Conservation (phyloP, 1,139 yeast species). For the Debaryomyces nepalensis region DNA sequence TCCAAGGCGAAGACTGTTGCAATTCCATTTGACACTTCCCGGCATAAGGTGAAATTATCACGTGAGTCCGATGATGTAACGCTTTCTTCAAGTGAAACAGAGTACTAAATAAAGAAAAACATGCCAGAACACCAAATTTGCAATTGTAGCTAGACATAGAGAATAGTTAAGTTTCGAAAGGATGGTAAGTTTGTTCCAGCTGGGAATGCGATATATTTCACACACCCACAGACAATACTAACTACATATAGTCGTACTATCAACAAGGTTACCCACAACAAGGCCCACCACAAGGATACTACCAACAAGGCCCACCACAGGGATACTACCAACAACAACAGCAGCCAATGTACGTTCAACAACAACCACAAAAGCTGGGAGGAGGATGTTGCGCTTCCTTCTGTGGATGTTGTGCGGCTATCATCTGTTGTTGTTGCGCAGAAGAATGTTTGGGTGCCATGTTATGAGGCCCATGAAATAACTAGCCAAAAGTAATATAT, state of each 20-base stretch:
- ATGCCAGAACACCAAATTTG: too few relatives aligned
- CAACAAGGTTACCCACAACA: slow-evolving; percentile 40
- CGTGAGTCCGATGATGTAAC: background rate
- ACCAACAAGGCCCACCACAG: slow-evolving; percentile 29
- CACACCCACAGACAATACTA: background rate
- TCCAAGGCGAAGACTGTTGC: too few relatives aligned
- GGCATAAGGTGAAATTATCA: too few relatives aligned
- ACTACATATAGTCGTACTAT: slow-evolving; percentile 20
- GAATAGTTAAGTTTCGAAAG: background rate
- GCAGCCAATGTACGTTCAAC: slow-evolving; percentile 49
- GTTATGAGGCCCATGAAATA: background rate
- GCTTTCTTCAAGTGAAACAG: background rate
- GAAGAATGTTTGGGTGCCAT: slow-evolving; percentile 35
- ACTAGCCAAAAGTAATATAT: background rate
- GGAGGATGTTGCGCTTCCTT: slow-evolving; percentile 45
- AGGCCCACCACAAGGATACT: slow-evolving; percentile 31
- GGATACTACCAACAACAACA: slow-evolving; percentile 40
- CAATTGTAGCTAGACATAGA: too few relatives aligned
- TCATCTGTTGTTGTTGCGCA: slow-evolving; percentile 52
- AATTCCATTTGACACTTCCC: too few relatives aligned
- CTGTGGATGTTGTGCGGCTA: slow-evolving; percentile 50
- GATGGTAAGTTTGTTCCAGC: slow-evolving; percentile 7
- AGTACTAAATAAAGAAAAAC: background rate
- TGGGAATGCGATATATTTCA: background rate
- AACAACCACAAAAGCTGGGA: slow-evolving; percentile 34